These are phyloP conservation scores for Canariomyces notabilis DNA, from an alignment of 2,329 filamentous ascomycete species.

Conservation along the genomic window DNA sequence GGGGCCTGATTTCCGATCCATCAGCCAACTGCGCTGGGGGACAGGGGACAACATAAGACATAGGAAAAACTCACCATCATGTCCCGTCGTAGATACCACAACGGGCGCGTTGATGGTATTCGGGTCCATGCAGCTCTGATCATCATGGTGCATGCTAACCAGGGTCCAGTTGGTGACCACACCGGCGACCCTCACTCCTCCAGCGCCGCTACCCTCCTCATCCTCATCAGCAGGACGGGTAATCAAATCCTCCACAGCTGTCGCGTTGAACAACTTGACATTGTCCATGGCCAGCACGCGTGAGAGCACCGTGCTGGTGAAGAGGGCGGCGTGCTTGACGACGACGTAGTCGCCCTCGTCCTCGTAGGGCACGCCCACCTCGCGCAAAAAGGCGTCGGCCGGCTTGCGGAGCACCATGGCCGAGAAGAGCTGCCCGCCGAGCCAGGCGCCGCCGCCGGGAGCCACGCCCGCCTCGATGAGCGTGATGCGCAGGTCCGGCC, in stretches of 20 bases:
- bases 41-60: background rate
- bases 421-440: constrained; percentile 89
- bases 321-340: constrained; percentile 88
- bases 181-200: constrained; percentile 75
- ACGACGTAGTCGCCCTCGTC: constrained; percentile 86
- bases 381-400: constrained; percentile 75
- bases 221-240: constrained; percentile 59
- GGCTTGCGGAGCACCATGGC: constrained; percentile 96
- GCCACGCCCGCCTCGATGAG: constrained; percentile 85
- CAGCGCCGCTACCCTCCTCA: constrained; percentile 40
- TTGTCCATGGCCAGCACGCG: constrained; percentile 82
- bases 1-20: constrained; percentile 40
- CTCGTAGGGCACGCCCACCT: constrained; percentile 79
- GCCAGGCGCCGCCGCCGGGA: constrained; percentile 85
- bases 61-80: constrained; percentile 54
- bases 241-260: constrained; percentile 86
- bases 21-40: too few species aligned
- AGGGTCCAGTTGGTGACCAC: constrained; percentile 97
- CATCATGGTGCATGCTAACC: constrained; percentile 79
- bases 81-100: constrained; percentile 83
- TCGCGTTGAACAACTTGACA: constrained; percentile 95
- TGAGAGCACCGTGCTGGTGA: constrained; percentile 81
- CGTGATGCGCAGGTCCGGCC: constrained; percentile 86
- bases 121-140: constrained; percentile 94
- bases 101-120: constrained; percentile 94